These are phyloP conservation scores for Leccinum uliginosum DNA, from an alignment of 768 basidiomycete genomes.

Conservation along the genomic window DNA sequence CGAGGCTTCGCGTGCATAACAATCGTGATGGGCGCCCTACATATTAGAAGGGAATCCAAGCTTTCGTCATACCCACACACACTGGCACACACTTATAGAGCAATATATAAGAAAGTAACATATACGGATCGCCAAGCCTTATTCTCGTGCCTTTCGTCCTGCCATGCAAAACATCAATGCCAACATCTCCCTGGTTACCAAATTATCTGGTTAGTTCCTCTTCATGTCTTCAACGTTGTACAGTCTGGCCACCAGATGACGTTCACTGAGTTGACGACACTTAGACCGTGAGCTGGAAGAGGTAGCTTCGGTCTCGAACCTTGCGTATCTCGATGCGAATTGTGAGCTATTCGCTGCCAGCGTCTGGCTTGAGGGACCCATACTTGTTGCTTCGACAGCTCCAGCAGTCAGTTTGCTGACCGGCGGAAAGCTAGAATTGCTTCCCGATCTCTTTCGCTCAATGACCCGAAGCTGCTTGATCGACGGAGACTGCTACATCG, in stretches of 20 bases:
- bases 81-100: too few species aligned
- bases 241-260: neutral
- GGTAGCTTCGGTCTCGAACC: neutral
- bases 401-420: neutral
- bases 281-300: constrained; percentile 2
- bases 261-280: neutral
- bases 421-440: constrained; percentile 1
- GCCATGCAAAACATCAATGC: neutral
- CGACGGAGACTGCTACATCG: constrained; percentile 7
- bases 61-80: neutral
- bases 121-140: neutral
- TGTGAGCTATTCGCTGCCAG: neutral
- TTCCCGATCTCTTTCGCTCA: neutral
- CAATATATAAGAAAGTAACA: neutral
- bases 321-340: neutral
- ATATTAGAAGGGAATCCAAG: neutral
- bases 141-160: neutral
- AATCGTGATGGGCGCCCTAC: neutral
- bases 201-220: neutral
- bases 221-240: neutral
- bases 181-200: neutral
- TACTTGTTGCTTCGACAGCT: neutral
- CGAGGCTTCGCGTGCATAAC: neutral
- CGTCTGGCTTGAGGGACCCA: neutral
- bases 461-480: constrained; percentile 3